phyloP scores from a whole-genome alignment of 1,139 yeast species.

The Pichia sp. region DNA sequence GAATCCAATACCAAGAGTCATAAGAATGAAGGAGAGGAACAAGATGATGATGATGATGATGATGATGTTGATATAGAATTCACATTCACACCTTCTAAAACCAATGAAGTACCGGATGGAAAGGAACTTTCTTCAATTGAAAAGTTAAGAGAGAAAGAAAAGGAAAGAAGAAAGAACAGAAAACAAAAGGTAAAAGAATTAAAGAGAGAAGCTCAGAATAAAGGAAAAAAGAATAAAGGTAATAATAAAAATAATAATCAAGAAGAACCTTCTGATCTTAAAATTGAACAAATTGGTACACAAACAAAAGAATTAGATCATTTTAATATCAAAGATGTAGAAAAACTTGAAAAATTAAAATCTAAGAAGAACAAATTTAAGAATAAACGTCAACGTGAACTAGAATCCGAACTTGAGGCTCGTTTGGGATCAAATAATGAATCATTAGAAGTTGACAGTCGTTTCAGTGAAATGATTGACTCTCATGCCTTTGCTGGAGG shows the following conservation, averaged over 20 bases:
- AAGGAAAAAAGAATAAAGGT: conserved; percentile 25
- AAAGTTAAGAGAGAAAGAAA: conserved; percentile 79
- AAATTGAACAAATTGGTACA: conserved; percentile 31
- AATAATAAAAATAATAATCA: conserved; percentile 16
- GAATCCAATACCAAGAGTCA: conserved; percentile 6
- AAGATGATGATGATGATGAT: conserved; percentile 34
- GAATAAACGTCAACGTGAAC: conserved; percentile 44
- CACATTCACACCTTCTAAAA: conserved; percentile 67
- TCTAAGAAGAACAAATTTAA: conserved; percentile 45
- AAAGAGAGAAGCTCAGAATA: conserved; percentile 39
- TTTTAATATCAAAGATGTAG: conserved; percentile 73
- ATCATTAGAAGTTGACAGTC: conserved; percentile 69
- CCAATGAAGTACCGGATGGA: conserved; percentile 12
- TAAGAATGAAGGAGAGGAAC: conserved; percentile 21
- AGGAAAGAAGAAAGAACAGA: conserved; percentile 83
- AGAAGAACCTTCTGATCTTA: conserved; percentile 12
- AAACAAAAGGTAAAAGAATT: conserved; percentile 62
- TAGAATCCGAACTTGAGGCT: conserved; percentile 27
- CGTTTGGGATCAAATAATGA: conserved; percentile 9
- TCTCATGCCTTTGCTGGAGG: conserved; percentile 57
- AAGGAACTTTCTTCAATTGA: conserved; percentile 75
- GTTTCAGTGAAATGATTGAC: conserved; percentile 84
- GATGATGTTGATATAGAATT: conserved; percentile 90
- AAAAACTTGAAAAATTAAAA: conserved; percentile 63
- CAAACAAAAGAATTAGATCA: conserved; percentile 53